phyloP scores from a whole-genome alignment of 176 grass and related monocot species.

The Chrysopogon serrulatus region DNA sequence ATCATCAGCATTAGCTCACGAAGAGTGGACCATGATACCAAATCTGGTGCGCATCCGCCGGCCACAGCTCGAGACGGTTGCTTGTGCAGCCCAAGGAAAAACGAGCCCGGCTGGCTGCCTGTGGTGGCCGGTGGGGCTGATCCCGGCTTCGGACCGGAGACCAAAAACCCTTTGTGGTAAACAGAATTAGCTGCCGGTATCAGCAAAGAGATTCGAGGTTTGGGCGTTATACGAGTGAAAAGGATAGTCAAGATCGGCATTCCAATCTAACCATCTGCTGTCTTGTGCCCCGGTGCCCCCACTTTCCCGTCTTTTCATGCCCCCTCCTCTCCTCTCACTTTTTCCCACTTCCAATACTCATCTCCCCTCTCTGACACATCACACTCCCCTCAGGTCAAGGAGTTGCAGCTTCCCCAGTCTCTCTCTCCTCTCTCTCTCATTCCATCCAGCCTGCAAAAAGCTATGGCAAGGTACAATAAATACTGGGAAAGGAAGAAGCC shows the following conservation, averaged over 20 bases:
- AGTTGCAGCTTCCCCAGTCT: slow-evolving; percentile 2
- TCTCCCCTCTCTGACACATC: slow-evolving; percentile 28
- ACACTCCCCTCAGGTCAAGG: slow-evolving; percentile 29
- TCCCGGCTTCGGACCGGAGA: slow-evolving; percentile 25
- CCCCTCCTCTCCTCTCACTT: slow-evolving; percentile 25
- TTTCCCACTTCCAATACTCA: slow-evolving; percentile 46
- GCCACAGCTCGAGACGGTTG: slow-evolving; percentile 37
- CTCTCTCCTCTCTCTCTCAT: background rate
- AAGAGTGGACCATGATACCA: slow-evolving; percentile 19
- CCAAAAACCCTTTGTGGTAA: background rate
- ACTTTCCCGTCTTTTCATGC: slow-evolving; percentile 67
- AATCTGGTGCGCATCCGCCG: slow-evolving; percentile 17
- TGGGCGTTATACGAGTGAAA: slow-evolving; percentile 38
- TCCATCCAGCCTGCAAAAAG: slow-evolving; percentile 47
- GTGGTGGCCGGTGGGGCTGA: slow-evolving; percentile 20
- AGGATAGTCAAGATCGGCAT: slow-evolving; percentile 39
- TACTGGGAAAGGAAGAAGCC: slow-evolving; percentile 52
- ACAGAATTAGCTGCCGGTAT: slow-evolving; percentile 17
- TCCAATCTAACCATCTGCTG: slow-evolving; percentile 47
- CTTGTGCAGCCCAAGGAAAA: background rate
- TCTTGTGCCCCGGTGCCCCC: background rate
- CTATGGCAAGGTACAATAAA: slow-evolving; percentile 50
- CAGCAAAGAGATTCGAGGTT: slow-evolving; percentile 21
- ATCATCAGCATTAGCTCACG: background rate
- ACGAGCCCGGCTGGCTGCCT: background rate